phyloP scores from a whole-genome alignment of 2,329 filamentous ascomycete species.

The Plectosphaerella sp. region DNA sequence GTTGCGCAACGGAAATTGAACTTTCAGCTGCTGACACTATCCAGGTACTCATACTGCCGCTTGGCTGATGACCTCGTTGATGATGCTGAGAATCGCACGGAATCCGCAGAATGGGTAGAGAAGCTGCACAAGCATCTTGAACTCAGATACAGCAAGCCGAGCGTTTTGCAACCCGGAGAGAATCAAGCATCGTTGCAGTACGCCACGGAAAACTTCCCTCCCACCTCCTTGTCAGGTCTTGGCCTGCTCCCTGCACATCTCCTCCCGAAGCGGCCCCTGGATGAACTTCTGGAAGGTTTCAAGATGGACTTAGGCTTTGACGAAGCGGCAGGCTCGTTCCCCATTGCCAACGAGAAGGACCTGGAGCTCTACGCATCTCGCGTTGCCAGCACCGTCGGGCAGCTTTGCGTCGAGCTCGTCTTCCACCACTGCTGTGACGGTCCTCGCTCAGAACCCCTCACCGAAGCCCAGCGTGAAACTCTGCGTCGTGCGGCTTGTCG shows the following conservation, averaged over 20 bases:
- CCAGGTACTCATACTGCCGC: slow-evolving; percentile 68
- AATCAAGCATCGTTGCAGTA: slow-evolving; percentile 22
- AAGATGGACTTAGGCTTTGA: slow-evolving; percentile 61
- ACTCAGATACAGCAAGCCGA: slow-evolving; percentile 37
- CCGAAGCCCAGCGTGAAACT: slow-evolving; percentile 20
- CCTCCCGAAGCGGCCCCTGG: slow-evolving; percentile 55
- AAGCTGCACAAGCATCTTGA: slow-evolving; percentile 56
- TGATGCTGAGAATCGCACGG: slow-evolving; percentile 46
- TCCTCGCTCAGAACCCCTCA: slow-evolving; percentile 19
- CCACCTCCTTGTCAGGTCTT: slow-evolving; percentile 47
- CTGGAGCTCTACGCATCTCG: slow-evolving; percentile 60
- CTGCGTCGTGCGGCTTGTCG: slow-evolving; percentile 53
- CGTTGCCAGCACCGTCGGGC: slow-evolving; percentile 69
- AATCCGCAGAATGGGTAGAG: slow-evolving; percentile 53
- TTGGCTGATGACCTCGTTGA: slow-evolving; percentile 72
- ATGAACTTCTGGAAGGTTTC: slow-evolving; percentile 63
- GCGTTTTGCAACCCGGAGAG: slow-evolving; percentile 10
- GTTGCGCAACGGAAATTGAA: slow-evolving; percentile 12
- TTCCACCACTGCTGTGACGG: slow-evolving; percentile 46
- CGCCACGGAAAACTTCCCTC: slow-evolving; percentile 46
- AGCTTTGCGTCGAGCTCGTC: slow-evolving; percentile 63
- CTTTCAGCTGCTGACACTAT: slow-evolving; percentile 6
- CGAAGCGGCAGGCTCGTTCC: slow-evolving; percentile 28
- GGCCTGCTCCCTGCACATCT: slow-evolving; percentile 52
- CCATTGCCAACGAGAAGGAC: slow-evolving; percentile 54